Conservation (phyloP, 2,329 filamentous ascomycete species). For the Fusarium mundagurra region DNA sequence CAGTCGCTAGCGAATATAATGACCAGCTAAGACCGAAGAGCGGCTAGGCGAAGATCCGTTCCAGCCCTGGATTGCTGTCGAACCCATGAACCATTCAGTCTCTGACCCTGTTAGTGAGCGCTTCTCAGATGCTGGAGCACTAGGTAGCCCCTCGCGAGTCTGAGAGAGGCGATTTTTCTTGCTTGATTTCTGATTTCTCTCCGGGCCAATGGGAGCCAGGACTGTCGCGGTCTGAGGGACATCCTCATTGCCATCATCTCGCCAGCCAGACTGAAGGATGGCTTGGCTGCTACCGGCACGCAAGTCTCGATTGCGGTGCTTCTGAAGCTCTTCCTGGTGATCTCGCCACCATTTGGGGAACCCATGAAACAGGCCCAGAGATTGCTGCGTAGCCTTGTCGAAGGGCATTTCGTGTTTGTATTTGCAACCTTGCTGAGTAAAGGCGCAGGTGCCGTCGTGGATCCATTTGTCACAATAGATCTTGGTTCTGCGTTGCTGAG, state of each 20-base stretch:
- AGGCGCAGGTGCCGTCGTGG: slow-evolving; percentile 84
- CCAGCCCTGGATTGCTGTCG: slow-evolving; percentile 19
- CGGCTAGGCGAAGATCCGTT: slow-evolving; percentile 20
- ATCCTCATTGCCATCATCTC: slow-evolving; percentile 15
- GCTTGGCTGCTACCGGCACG: neutral
- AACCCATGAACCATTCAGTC: slow-evolving; percentile 14
- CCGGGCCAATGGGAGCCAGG: slow-evolving; percentile 30
- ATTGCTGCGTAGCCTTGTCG: slow-evolving; percentile 70
- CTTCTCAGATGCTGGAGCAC: slow-evolving; percentile 43
- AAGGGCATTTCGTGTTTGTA: slow-evolving; percentile 92
- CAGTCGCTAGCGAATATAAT: slow-evolving; percentile 4
- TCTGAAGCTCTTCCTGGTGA: slow-evolving; percentile 57
- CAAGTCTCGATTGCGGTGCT: slow-evolving; percentile 16
- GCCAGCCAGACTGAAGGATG: slow-evolving; percentile 22
- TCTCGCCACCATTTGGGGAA: slow-evolving; percentile 70
- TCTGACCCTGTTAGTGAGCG: slow-evolving; percentile 45
- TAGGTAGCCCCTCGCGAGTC: slow-evolving; percentile 42
- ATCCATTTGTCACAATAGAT: slow-evolving; percentile 92
- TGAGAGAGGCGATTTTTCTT: slow-evolving; percentile 7
- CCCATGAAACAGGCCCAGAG: slow-evolving; percentile 76
- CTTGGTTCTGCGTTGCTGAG: slow-evolving; percentile 64
- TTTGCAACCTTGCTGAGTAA: slow-evolving; percentile 84
- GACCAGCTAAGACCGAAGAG: slow-evolving; percentile 16
- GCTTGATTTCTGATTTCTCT: slow-evolving; percentile 13
- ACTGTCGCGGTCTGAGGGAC: neutral